Evolutionary conservation across 306 rosid species (phyloP).

Genomic region (Castanea sativa): DNA sequence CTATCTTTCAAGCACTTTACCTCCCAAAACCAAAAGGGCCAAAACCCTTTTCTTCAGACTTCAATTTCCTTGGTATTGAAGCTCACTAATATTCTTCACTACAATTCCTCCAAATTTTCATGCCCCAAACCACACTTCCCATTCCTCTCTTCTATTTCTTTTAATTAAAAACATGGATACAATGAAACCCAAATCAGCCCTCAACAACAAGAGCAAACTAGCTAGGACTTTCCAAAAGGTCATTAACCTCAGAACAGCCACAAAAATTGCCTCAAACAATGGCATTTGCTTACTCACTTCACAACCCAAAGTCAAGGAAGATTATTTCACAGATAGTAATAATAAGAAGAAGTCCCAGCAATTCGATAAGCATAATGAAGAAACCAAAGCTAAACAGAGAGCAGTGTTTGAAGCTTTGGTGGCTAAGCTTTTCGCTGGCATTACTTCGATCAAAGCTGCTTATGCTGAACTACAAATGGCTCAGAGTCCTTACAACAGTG

Average conservation of each 20-base stretch:
- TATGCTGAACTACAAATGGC: slow-evolving; percentile 98
- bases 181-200: slow-evolving; percentile 58
- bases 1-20: slow-evolving; percentile 18
- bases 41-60: slow-evolving; percentile 14
- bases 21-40: background rate
- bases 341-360: slow-evolving; percentile 19
- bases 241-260: slow-evolving; percentile 56
- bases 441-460: slow-evolving; percentile 89
- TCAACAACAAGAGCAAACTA: slow-evolving; percentile 48
- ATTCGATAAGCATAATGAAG: slow-evolving; percentile 18
- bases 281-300: slow-evolving; percentile 75
- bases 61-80: background rate
- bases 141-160: background rate
- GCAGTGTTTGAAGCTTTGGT: slow-evolving; percentile 82
- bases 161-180: slow-evolving; percentile 51
- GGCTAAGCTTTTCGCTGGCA: slow-evolving; percentile 82
- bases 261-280: slow-evolving; percentile 63
- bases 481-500: slow-evolving; percentile 75
- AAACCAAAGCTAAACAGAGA: slow-evolving; percentile 42
- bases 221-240: slow-evolving; percentile 64
- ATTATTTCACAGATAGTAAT: slow-evolving; percentile 19
- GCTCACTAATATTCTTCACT: slow-evolving; percentile 5
- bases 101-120: slow-evolving; percentile 18
- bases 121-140: slow-evolving; percentile 22
- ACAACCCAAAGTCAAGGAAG: slow-evolving; percentile 45